Evolutionary conservation across 768 basidiomycete species (phyloP).

Genomic region (Russula emetica): DNA sequence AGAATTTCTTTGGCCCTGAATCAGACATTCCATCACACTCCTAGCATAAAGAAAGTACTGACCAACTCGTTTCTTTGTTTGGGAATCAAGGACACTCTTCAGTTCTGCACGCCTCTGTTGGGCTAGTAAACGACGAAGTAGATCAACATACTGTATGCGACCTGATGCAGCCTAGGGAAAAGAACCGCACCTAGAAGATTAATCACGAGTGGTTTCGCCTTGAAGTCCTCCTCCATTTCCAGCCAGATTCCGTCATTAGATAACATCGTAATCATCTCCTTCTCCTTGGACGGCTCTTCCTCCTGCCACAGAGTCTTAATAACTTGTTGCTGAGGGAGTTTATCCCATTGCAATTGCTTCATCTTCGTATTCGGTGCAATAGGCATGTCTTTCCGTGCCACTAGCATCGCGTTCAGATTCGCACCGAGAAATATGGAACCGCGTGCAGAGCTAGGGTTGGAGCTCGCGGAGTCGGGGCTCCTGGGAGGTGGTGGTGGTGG

Average conservation of each 20-base stretch:
- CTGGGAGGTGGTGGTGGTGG: conserved; percentile 40
- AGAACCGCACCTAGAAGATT: conserved; percentile 69
- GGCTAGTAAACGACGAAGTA: conserved; percentile 39
- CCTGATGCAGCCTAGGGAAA: not conserved
- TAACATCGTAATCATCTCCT: conserved; percentile 77
- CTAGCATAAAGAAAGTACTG: conserved; percentile 35
- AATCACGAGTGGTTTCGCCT: conserved; percentile 90
- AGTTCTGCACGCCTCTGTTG: conserved; percentile 85
- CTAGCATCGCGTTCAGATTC: conserved; percentile 52
- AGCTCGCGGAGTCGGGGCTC: conserved; percentile 36
- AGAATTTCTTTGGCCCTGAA: conserved; percentile 65
- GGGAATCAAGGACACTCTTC: conserved; percentile 84
- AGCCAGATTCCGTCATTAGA: conserved; percentile 84
- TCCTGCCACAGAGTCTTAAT: conserved; percentile 81
- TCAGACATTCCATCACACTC: not conserved
- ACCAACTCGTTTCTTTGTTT: conserved; percentile 94
- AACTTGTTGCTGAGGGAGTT: conserved; percentile 85
- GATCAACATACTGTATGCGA: not conserved
- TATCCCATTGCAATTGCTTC: conserved; percentile 99
- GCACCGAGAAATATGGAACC: conserved; percentile 57
- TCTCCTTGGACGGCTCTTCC: conserved; percentile 63
- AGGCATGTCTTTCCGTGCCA: conserved; percentile 77
- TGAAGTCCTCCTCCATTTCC: conserved; percentile 98
- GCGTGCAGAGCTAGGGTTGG: conserved; percentile 48
- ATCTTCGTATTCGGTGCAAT: conserved; percentile 86